Evolutionary conservation across 345 rosid genomes (phyloP).

Genomic region (Syzygium aqueum): DNA sequence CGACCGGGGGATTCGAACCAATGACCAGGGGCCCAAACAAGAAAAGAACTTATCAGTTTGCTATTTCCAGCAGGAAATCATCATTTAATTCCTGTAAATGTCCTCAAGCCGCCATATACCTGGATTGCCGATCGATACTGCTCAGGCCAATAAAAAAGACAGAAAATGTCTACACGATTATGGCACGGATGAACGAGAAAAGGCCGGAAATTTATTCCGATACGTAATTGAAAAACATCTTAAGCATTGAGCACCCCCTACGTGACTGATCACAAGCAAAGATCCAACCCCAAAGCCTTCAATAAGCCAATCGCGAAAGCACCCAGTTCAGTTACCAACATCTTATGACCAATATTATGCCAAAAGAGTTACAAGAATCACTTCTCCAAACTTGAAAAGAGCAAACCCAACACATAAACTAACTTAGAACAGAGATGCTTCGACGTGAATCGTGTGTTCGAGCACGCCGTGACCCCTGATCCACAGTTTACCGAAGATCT

Average conservation of each 20-base stretch:
- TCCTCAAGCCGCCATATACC: background rate
- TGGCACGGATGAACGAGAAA: background rate
- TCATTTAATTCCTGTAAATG: background rate
- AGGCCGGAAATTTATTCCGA: background rate
- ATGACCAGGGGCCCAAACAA: background rate
- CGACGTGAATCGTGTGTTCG: background rate
- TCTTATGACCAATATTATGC: background rate
- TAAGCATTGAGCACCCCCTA: background rate
- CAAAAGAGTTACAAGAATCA: background rate
- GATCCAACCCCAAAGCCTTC: background rate
- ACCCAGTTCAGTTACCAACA: background rate
- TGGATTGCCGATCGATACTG: background rate
- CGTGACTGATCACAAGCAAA: background rate
- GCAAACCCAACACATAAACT: background rate
- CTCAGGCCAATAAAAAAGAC: background rate
- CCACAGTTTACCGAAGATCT: background rate
- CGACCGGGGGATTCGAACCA: too few species aligned
- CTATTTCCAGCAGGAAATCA: background rate
- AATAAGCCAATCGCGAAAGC: background rate
- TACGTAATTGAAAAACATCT: background rate
- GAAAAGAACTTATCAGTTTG: background rate
- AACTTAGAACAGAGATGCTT: background rate
- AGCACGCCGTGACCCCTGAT: background rate
- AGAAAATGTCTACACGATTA: background rate
- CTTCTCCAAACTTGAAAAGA: background rate